Base-by-base conservation (phyloP, 139 green algal genomes). In the Spirogloea muscicola region DNA sequence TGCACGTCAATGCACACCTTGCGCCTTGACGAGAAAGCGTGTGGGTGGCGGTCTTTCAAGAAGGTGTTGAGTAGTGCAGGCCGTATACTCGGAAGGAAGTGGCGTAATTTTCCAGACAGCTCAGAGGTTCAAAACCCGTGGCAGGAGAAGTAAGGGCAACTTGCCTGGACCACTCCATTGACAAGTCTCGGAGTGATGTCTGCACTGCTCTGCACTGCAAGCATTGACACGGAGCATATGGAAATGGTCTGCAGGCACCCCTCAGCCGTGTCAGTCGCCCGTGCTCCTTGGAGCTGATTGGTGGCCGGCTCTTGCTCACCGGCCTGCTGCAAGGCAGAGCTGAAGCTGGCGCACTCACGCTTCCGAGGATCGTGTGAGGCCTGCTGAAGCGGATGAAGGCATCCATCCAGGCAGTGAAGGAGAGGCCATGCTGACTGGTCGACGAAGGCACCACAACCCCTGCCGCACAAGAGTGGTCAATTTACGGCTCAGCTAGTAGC, bases 331-430 rank as follows among this genome's bases (percentile, higher is more conserved):
- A 31, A 9, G 6, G 16, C 51, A 31, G 3, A 66, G 46, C 21
- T 21, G 61, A 21, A 66, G 43, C n/a, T n/a, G 46, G 46, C 21
- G 4, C 29, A 76, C 72, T 65, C 29, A 90, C 79, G 0, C 93
- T 97, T 1, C 92, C 92, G 1, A 93, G 49, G 82, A 97, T 94
- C 33, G 92, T 97, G 76, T 97, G 92, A 0, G 92, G 92, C 29
- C 91, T 67, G 1, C 68, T 86, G 48, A 95, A 96, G 27, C 74
- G 61, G 70, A 88, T 89, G 1, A 92, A 42, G 3, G 84, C 75
- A 4, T 21, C 34, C 7, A 69, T 18, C 18, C 16, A 69, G 6
- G 60, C 60, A n/a, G n/a, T n/a, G n/a, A n/a, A n/a, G n/a, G n/a
- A n/a, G n/a, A n/a, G n/a, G n/a, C n/a, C n/a, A n/a, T n/a, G n/a